phyloP scores from a whole-genome alignment of 75 land plant species.

The Gnetum montanum region DNA sequence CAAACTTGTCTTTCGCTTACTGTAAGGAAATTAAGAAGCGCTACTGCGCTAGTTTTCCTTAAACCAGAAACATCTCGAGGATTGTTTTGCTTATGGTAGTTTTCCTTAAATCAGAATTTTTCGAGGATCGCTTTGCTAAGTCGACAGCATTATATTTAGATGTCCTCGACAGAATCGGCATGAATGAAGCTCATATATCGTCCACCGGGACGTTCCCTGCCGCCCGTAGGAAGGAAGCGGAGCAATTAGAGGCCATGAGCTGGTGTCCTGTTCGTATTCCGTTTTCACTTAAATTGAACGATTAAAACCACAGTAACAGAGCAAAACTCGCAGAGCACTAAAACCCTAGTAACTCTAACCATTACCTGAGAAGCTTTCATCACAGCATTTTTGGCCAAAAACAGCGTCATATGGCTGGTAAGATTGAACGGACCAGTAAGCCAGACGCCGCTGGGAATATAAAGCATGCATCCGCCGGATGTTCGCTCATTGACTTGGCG shows the following conservation, averaged over 20 bases:
- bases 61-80: too few relatives aligned
- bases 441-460: slow-evolving; percentile 72
- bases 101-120: background rate
- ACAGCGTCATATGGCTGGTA: slow-evolving; percentile 87
- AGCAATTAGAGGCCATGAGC: slow-evolving; percentile 57
- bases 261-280: slow-evolving; percentile 37
- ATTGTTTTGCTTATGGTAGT: too few relatives aligned
- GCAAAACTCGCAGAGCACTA: background rate
- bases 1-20: too few relatives aligned
- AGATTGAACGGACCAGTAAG: slow-evolving; percentile 80
- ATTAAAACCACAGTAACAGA: too few relatives aligned
- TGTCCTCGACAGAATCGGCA: slow-evolving; percentile 46
- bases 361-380: slow-evolving; percentile 74
- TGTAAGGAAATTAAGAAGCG: too few relatives aligned
- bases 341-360: background rate
- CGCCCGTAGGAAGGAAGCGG: slow-evolving; percentile 87
- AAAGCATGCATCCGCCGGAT: slow-evolving; percentile 80
- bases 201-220: slow-evolving; percentile 61
- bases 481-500: slow-evolving; percentile 16
- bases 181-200: slow-evolving; percentile 63
- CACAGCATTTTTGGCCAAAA: slow-evolving; percentile 61
- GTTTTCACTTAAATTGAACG: too few relatives aligned
- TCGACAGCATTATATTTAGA: slow-evolving; percentile 4
- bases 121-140: background rate
- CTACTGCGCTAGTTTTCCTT: too few relatives aligned